Conservation (phyloP, 495 filamentous ascomycete genomes). For the Tuber umbilicatum region DNA sequence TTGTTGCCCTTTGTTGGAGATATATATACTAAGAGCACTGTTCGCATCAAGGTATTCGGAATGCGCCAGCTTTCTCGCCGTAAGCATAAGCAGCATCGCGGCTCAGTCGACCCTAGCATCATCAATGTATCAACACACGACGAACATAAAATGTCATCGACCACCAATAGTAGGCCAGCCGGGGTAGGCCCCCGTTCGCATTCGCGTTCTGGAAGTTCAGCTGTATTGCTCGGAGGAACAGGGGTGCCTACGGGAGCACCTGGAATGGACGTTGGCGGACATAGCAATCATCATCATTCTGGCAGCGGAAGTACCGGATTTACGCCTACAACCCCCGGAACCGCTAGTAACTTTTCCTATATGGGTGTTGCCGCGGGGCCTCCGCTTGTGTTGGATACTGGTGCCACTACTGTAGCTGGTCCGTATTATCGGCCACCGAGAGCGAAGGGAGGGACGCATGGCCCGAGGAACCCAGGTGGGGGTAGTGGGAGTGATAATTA, state of each 20-base stretch:
- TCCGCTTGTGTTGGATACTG: slow-evolving; percentile 40
- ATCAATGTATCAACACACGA: slow-evolving; percentile 22
- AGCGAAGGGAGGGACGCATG: slow-evolving; percentile 52
- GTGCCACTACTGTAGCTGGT: slow-evolving; percentile 48
- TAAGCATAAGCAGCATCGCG: slow-evolving; percentile 30
- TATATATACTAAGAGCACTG: slow-evolving; percentile 31
- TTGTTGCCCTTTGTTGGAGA: neutral
- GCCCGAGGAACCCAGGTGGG: slow-evolving; percentile 47
- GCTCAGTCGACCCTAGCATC: slow-evolving; percentile 25
- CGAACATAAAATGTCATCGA: slow-evolving; percentile 21
- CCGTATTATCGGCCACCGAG: slow-evolving; percentile 82
- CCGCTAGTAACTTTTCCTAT: slow-evolving; percentile 63
- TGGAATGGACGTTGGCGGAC: slow-evolving; percentile 11
- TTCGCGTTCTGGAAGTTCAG: slow-evolving; percentile 28
- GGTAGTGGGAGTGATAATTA: slow-evolving; percentile 39
- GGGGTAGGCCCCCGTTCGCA: slow-evolving; percentile 17
- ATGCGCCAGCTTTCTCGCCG: slow-evolving; percentile 85
- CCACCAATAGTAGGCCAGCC: slow-evolving; percentile 5
- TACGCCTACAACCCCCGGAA: slow-evolving; percentile 62
- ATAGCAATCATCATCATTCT: slow-evolving; percentile 25
- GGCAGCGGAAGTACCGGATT: slow-evolving; percentile 49
- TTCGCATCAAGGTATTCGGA: slow-evolving; percentile 60
- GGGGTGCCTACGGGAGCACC: slow-evolving; percentile 1
- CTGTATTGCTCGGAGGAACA: slow-evolving; percentile 25
- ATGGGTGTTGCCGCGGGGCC: slow-evolving; percentile 36